Evolutionary conservation across 2,329 filamentous ascomycete species (phyloP), one percentile per base, ranked within the genome.

Genomic region (Elsinoe perseae): DNA sequence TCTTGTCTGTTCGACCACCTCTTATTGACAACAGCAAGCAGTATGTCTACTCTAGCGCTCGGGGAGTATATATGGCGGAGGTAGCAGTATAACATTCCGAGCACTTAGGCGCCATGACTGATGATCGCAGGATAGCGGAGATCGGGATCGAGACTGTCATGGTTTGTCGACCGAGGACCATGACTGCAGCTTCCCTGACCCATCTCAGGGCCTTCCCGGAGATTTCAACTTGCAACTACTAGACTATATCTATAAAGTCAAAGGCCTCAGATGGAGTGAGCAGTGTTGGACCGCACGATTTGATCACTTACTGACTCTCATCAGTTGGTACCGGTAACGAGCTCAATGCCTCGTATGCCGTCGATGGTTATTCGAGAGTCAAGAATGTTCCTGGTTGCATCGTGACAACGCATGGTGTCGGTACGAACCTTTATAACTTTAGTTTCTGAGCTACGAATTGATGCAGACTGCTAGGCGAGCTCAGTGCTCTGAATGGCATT

Each of bases 381-480:
- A 80, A 80, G 59, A 76, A 77, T 4, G 66, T 77, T 5, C 71
- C 72, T 2, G 73, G 73, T 7, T 72, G 70, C 53, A 63, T 82
- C 6, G 69, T 83, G 28, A 84, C 81, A 0, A 82, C 81, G 0
- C 82, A 82, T 62, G 81, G 80, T 3, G 81, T 84, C 1, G 81
- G 81, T 58, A 56, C 21, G 60, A 58, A 2, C 8, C 14, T 21
- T 9, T 6, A n/a, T 10, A 9, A 6, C 8, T n/a, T 43, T 14
- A 4, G 7, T 5, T 40, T n/a, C 25, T 36, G 21, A 12, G 28
- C 56, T 57, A 14, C 18, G 5, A 1, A 20, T 9, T 48, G n/a
- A 28, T 50, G 25, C 50, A 30, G 32, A 3, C 4, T 6, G 32
- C 12, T 14, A 36, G 66, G 67, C 18, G 74, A 76, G 60, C 61